A percentile compares a stretch with the other conserved stretches of the same genome.
Conservation (phyloP, 805 yeast genomes). For the Scheffersomyces stipitis region DNA sequence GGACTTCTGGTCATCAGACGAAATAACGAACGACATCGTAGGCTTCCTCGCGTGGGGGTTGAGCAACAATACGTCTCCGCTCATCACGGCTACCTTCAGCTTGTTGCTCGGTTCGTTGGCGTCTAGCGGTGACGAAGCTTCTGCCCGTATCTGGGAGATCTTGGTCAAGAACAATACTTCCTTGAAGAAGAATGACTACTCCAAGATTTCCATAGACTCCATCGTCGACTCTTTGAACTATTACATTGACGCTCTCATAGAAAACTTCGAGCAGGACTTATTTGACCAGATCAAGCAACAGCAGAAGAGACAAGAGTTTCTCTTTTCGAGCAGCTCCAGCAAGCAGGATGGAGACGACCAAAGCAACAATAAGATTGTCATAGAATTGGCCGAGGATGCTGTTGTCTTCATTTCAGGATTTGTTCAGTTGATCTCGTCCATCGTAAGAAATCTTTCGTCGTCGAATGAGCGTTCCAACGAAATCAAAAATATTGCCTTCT, state of each 20-base stretch:
- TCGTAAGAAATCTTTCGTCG: constrained; percentile 29
- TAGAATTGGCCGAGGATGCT: constrained; percentile 78
- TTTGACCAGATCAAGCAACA: constrained; percentile 26
- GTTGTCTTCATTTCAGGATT: constrained; percentile 72
- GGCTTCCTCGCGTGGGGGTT: constrained; percentile 92
- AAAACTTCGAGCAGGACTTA: constrained; percentile 35
- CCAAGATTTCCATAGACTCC: constrained; percentile 54
- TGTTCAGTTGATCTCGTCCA: constrained; percentile 55
- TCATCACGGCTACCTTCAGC: constrained; percentile 80
- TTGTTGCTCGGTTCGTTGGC: constrained; percentile 76
- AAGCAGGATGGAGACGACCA: constrained; percentile 22
- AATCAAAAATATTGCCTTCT: constrained; percentile 26
- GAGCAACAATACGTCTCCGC: constrained; percentile 67
- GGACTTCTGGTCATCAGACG: constrained; percentile 57
- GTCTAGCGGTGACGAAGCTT: constrained; percentile 55
- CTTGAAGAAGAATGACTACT: constrained; percentile 37
- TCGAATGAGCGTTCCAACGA: constrained; percentile 23
- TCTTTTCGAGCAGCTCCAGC: constrained; percentile 16
- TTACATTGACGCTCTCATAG: constrained; percentile 48
- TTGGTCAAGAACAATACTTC: constrained; percentile 27
- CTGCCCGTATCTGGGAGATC: constrained; percentile 39
- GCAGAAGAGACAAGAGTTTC: constrained; percentile 36
- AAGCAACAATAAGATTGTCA: constrained; percentile 32
- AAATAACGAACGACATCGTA: constrained; percentile 49
- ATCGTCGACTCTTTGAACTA: constrained; percentile 55